Percentiles rank a stretch among this genome's conserved stretches.
phyloP scores from a whole-genome alignment of 1,284 basidiomycete genomes.

The Leccinum pachyderme region DNA sequence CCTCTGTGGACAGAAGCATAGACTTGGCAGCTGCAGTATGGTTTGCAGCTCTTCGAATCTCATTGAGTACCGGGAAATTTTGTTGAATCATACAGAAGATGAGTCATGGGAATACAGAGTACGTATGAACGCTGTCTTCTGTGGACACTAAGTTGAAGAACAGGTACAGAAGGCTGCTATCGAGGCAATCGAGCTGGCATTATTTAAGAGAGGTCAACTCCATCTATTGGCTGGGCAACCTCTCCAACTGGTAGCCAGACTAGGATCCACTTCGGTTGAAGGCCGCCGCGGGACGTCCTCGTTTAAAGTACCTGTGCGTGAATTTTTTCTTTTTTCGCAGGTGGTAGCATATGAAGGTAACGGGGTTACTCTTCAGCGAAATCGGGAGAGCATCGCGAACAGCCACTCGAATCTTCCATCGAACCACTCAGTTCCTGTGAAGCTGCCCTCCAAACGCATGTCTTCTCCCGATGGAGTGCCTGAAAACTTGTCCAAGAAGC shows the following conservation, averaged over 20 bases:
- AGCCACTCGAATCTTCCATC: not conserved
- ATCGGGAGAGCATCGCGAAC: constrained; percentile 4
- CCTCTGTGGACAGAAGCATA: constrained; percentile 60
- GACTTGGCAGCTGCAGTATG: constrained; percentile 57
- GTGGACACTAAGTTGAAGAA: constrained; percentile 1
- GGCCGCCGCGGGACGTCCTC: not conserved
- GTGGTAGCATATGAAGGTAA: not conserved
- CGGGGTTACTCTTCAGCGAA: not conserved
- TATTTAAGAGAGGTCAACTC: constrained; percentile 52
- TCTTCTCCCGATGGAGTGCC: constrained; percentile 29
- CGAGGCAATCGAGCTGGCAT: constrained; percentile 59
- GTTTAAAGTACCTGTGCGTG: constrained; percentile 1
- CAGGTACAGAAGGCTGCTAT: constrained; percentile 57
- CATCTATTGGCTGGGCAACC: constrained; percentile 61
- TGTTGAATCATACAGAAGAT: constrained; percentile 57
- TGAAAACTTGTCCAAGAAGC: constrained; percentile 37
- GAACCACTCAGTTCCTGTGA: constrained; percentile 2
- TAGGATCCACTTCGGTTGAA: constrained; percentile 1
- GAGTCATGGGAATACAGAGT: constrained; percentile 67
- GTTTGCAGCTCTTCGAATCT: constrained; percentile 61
- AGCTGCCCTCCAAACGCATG: constrained; percentile 38
- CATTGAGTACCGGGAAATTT: constrained; percentile 63
- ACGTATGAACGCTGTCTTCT: constrained; percentile 19
- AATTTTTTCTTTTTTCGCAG: not conserved
- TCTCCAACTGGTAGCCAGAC: constrained; percentile 44